phyloP scores from a whole-genome alignment of 768 basidiomycete species.

The Pleurotus giganteus region DNA sequence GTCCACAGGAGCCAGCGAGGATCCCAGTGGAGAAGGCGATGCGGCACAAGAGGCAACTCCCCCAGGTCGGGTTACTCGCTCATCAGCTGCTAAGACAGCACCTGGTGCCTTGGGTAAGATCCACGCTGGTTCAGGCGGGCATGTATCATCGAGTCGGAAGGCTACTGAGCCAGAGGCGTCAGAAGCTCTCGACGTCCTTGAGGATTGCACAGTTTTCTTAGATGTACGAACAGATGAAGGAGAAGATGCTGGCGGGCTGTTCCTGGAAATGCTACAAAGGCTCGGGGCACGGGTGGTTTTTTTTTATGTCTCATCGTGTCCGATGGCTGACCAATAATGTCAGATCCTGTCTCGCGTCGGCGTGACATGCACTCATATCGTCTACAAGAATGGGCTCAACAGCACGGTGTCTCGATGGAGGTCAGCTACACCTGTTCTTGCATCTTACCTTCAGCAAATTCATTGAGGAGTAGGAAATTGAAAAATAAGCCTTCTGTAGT shows the following conservation, averaged over 20 bases:
- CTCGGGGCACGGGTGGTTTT: constrained; percentile 75
- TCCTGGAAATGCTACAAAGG: constrained; percentile 77
- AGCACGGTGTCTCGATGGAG: constrained; percentile 74
- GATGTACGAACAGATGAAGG: constrained; percentile 86
- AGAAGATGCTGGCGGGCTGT: constrained; percentile 76
- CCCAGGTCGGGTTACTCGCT: constrained; percentile 31
- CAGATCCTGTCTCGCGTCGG: constrained; percentile 67
- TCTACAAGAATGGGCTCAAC: constrained; percentile 79
- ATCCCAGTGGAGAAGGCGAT: constrained; percentile 12
- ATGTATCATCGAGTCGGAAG: constrained; percentile 18
- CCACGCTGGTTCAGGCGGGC: constrained; percentile 17
- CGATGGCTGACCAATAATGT: background rate
- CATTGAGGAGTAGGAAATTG: constrained; percentile 61
- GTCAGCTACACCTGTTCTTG: too few relatives aligned
- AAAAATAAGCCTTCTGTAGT: constrained; percentile 73
- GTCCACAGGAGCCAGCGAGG: constrained; percentile 14
- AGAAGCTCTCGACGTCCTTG: constrained; percentile 53
- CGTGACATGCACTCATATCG: constrained; percentile 77
- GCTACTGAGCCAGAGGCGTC: constrained; percentile 17
- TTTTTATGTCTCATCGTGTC: background rate
- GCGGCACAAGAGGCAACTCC: background rate
- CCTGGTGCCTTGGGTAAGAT: constrained; percentile 10
- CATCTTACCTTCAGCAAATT: too few relatives aligned
- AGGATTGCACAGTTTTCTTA: constrained; percentile 78
- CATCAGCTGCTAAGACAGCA: constrained; percentile 18